Conservation (phyloP, 495 filamentous ascomycete genomes). For the Trichoderma reesei region DNA sequence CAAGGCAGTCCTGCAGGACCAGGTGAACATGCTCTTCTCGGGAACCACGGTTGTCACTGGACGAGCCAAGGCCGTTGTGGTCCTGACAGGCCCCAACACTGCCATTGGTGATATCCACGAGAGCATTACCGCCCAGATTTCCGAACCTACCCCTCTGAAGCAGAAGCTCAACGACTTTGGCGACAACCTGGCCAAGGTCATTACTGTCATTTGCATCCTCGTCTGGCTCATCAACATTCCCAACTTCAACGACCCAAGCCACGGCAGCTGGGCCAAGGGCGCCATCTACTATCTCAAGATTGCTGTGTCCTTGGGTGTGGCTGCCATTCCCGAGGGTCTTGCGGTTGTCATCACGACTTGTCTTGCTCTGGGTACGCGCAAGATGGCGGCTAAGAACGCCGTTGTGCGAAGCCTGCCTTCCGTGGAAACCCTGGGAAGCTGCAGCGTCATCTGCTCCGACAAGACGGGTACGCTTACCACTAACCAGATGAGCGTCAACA, state of each 20-base stretch:
- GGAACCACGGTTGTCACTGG: slow-evolving; percentile 96
- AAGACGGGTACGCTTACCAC: slow-evolving; percentile 98
- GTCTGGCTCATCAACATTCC: slow-evolving; percentile 98
- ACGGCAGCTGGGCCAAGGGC: slow-evolving; percentile 92
- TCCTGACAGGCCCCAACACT: slow-evolving; percentile 80
- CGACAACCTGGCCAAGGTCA: slow-evolving; percentile 93
- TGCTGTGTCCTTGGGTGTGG: slow-evolving; percentile 95
- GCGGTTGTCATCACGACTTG: slow-evolving; percentile 98
- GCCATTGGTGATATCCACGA: slow-evolving; percentile 99
- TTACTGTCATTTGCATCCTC: slow-evolving; percentile 88
- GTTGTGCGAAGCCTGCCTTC: slow-evolving; percentile 93
- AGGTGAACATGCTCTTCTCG: slow-evolving; percentile 96
- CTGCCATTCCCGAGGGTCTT: slow-evolving; percentile 93
- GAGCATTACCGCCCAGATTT: slow-evolving; percentile 96
- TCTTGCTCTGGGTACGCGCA: slow-evolving; percentile 85
- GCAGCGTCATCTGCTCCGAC: slow-evolving; percentile 99
- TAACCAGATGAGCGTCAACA: slow-evolving; percentile 98
- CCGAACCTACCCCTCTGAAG: slow-evolving; percentile 92
- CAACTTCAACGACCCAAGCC: slow-evolving; percentile 89
- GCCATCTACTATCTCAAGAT: slow-evolving; percentile 99
- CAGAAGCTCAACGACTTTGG: slow-evolving; percentile 99
- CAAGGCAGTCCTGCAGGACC: slow-evolving; percentile 93
- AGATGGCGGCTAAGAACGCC: slow-evolving; percentile 97
- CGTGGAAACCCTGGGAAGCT: slow-evolving; percentile 96
- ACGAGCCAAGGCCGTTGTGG: slow-evolving; percentile 85